phyloP scores from a whole-genome alignment of 2,329 filamentous ascomycete genomes.

The Alternaria arborescens region DNA sequence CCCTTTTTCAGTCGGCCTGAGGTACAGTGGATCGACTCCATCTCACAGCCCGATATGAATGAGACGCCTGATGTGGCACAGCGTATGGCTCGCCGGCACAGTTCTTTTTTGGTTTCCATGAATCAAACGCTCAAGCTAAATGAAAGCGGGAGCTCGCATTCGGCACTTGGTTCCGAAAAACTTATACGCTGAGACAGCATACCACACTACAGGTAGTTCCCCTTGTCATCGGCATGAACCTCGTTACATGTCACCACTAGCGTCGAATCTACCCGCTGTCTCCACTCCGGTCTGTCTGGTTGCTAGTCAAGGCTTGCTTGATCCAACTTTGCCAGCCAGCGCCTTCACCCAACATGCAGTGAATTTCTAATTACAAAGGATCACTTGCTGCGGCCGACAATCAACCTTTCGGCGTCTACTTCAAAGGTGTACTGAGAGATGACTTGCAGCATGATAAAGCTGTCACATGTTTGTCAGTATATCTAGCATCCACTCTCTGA shows the following conservation, averaged over 20 bases:
- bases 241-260: neutral
- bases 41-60: neutral
- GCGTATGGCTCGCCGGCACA: neutral
- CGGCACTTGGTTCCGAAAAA: neutral
- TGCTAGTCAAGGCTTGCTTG: neutral
- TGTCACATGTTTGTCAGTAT: neutral
- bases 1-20: neutral
- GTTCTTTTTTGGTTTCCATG: neutral
- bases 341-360: neutral
- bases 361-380: neutral
- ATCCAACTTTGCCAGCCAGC: neutral
- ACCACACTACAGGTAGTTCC: neutral
- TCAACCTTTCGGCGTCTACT: neutral
- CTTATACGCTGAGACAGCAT: neutral
- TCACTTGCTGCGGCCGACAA: neutral
- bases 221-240: neutral
- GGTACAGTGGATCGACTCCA: neutral
- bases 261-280: neutral
- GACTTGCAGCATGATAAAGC: neutral
- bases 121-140: neutral
- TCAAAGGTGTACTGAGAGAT: neutral
- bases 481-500: neutral
- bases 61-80: neutral
- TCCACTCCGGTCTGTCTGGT: neutral
- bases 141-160: neutral